Evolutionary conservation across 2,329 filamentous ascomycete genomes (phyloP).

Genomic region (Paecilomyces niveus): DNA sequence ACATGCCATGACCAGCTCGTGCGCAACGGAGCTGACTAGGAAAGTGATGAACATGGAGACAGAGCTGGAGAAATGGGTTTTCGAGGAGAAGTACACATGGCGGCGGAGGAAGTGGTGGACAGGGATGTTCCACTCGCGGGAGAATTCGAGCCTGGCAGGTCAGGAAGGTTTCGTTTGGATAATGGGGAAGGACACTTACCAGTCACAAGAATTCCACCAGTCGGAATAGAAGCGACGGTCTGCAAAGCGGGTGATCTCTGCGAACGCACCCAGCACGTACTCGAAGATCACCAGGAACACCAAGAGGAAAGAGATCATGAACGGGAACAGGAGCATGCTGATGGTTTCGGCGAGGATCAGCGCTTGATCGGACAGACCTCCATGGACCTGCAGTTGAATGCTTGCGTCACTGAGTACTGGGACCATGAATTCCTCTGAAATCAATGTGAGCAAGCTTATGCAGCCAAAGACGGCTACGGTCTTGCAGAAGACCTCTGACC

Average conservation of each 20-base stretch:
- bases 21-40: conserved; percentile 77
- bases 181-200: conserved; percentile 53
- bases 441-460: conserved; percentile 87
- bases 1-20: conserved; percentile 95
- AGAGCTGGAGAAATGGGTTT: conserved; percentile 66
- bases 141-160: conserved; percentile 72
- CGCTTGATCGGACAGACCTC: conserved; percentile 55
- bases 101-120: conserved; percentile 92
- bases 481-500: conserved; percentile 76
- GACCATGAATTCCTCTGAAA: conserved; percentile 90
- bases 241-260: conserved; percentile 86
- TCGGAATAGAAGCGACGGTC: conserved; percentile 87
- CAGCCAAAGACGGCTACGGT: conserved; percentile 87
- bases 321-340: conserved; percentile 86
- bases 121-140: conserved; percentile 93
- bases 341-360: conserved; percentile 85
- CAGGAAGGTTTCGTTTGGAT: conserved; percentile 4
- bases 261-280: conserved; percentile 88
- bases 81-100: conserved; percentile 83
- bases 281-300: conserved; percentile 99
- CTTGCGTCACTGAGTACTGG: conserved; percentile 74
- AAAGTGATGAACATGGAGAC: conserved; percentile 87
- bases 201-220: conserved; percentile 58
- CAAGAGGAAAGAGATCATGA: conserved; percentile 91
- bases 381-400: conserved; percentile 42